Evolutionary conservation across 768 basidiomycete genomes (phyloP).

Genomic region (Lentinus tigrinus): DNA sequence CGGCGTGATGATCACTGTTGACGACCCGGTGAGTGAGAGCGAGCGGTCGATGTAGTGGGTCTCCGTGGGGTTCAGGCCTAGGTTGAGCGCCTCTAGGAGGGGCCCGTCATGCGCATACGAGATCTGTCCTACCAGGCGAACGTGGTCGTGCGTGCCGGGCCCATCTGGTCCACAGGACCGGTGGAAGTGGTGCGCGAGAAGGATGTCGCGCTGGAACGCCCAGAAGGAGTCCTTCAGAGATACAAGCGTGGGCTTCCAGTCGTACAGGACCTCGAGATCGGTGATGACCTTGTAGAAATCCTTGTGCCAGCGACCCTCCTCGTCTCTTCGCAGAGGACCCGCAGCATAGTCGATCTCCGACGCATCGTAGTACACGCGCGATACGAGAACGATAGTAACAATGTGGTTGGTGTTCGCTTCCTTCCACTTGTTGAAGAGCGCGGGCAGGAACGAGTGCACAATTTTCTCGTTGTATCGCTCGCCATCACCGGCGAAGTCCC

Average conservation of each 20-base stretch:
- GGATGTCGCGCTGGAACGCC: slow-evolving; percentile 89
- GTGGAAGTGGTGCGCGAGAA: slow-evolving; percentile 87
- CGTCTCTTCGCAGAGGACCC: slow-evolving; percentile 75
- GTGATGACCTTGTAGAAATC: slow-evolving; percentile 97
- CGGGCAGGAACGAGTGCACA: slow-evolving; percentile 94
- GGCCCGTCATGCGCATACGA: slow-evolving; percentile 93
- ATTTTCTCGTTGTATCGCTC: slow-evolving; percentile 96
- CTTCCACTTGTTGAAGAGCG: slow-evolving; percentile 82
- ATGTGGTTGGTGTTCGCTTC: slow-evolving; percentile 87
- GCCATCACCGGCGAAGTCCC: slow-evolving; percentile 96
- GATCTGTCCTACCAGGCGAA: slow-evolving; percentile 73
- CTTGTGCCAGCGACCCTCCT: slow-evolving; percentile 82
- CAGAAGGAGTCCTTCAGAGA: slow-evolving; percentile 86
- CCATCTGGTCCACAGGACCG: slow-evolving; percentile 48
- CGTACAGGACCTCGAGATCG: slow-evolving; percentile 83
- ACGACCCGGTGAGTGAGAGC: slow-evolving; percentile 81
- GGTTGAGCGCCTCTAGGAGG: slow-evolving; percentile 91
- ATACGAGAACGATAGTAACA: slow-evolving; percentile 92
- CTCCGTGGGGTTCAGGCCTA: slow-evolving; percentile 89
- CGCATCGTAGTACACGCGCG: slow-evolving; percentile 85
- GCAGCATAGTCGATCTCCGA: slow-evolving; percentile 80
- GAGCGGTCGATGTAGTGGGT: slow-evolving; percentile 96
- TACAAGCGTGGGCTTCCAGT: slow-evolving; percentile 86
- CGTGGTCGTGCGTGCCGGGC: slow-evolving; percentile 36
- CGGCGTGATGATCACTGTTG: slow-evolving; percentile 85